Base-by-base conservation (phyloP, 306 rosid genomes). In the Abrus precatorius region DNA sequence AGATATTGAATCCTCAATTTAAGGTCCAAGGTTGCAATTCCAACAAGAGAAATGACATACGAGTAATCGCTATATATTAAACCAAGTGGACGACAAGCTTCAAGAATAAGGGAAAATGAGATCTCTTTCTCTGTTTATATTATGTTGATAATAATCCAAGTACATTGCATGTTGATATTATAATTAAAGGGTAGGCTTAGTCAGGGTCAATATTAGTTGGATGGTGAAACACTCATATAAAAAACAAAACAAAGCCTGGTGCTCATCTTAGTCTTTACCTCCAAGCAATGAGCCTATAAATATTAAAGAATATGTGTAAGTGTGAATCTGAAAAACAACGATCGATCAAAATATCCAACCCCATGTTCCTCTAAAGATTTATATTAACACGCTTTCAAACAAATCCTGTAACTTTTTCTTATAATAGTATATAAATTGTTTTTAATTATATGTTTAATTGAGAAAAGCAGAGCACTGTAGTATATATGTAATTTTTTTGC, bases 181-280 rank as follows among this genome's bases (percentile, higher is more conserved):
- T 69, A 45, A 78, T 78, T 69, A 68, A 45, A 59, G 63, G 14
- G 20, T 52, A 29, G 56, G 2, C 28, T 36, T 6, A 8, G 41
- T 52, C 68, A 52, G n/a, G 64, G 79, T 70, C 86, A 77, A 83
- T 12, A 30, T 82, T 45, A 53, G 75, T 14, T 63, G 64, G 76
- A 65, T 36, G 4, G 30, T 27, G 9, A 77, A 40, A 12, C 41
- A 33, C 47, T 55, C 1, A 6, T 27, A 63, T 14, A 59, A 14
- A 9, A 29, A 34, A 57, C 40, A 36, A 20, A 75, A 68, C 49
- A 69, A 61, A 52, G 2, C 34, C 6, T 43, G 54, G 11, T 53
- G 44, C 8, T 8, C 14, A 44, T 8, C 9, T 1, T 60, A 1
- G 1, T 49, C 60, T 69, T 74, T 36, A 41, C n/a, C 67, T 50